Percentiles rank a stretch among this genome's conserved stretches.
phyloP scores from a whole-genome alignment of 352 stramenopile species.

The Peronospora belbahrii region DNA sequence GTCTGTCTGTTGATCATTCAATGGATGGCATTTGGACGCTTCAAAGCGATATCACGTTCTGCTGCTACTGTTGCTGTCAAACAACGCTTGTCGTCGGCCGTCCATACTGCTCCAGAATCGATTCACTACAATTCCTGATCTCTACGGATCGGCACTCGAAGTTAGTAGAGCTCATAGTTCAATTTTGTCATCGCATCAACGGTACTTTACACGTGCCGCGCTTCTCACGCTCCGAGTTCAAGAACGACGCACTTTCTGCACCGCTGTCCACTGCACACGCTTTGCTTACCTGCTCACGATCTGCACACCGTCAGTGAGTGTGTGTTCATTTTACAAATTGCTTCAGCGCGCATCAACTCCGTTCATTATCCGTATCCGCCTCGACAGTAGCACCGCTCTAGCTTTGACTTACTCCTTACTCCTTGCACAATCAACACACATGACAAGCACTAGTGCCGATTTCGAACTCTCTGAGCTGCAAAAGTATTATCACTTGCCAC shows the following conservation, averaged over 20 bases:
- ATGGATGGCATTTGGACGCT: not conserved
- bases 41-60: not conserved
- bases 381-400: slow-evolving; percentile 2
- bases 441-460: slow-evolving; percentile 53
- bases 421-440: too few relatives aligned
- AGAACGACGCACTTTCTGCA: slow-evolving; percentile 23
- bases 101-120: slow-evolving; percentile 15
- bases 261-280: slow-evolving; percentile 13
- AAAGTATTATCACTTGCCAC: slow-evolving; percentile 80
- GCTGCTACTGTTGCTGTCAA: slow-evolving; percentile 3
- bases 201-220: slow-evolving; percentile 17
- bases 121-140: slow-evolving; percentile 21
- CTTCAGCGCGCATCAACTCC: slow-evolving; percentile 18
- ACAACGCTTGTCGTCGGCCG: slow-evolving; percentile 20
- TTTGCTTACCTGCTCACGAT: slow-evolving; percentile 17
- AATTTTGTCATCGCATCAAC: slow-evolving; percentile 22
- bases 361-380: not conserved
- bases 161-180: slow-evolving; percentile 18
- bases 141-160: slow-evolving; percentile 26
- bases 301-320: slow-evolving; percentile 18
- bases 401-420: slow-evolving; percentile 1
- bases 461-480: slow-evolving; percentile 76
- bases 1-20: slow-evolving; percentile 10
- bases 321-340: slow-evolving; percentile 33
- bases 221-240: slow-evolving; percentile 11